Conservation (phyloP, 1,139 yeast genomes). For the Nakaseomyces nivariensis region DNA sequence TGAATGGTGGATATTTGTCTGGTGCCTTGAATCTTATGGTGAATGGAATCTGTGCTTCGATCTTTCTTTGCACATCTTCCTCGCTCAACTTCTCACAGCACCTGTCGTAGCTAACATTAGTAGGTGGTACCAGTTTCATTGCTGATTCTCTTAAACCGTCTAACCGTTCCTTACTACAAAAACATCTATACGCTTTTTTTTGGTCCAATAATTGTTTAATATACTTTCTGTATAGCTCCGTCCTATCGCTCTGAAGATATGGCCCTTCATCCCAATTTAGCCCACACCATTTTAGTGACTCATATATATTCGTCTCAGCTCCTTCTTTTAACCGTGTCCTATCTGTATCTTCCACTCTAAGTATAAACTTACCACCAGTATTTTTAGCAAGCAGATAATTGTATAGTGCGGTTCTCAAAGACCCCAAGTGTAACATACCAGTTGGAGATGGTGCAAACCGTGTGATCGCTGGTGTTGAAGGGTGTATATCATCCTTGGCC, state of each 20-base stretch:
- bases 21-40: slow-evolving; percentile 65
- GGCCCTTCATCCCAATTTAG: slow-evolving; percentile 80
- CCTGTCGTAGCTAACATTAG: slow-evolving; percentile 86
- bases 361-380: slow-evolving; percentile 70
- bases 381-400: slow-evolving; percentile 73
- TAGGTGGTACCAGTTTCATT: slow-evolving; percentile 66
- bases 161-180: slow-evolving; percentile 75
- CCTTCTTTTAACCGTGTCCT: slow-evolving; percentile 64
- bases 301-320: slow-evolving; percentile 75
- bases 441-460: slow-evolving; percentile 99
- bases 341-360: slow-evolving; percentile 90
- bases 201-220: slow-evolving; percentile 45
- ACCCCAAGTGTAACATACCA: slow-evolving; percentile 84
- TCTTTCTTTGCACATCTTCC: slow-evolving; percentile 34
- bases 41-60: slow-evolving; percentile 32
- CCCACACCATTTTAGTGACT: slow-evolving; percentile 70
- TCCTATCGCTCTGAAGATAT: slow-evolving; percentile 70
- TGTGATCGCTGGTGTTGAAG: slow-evolving; percentile 61
- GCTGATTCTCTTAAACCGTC: slow-evolving; percentile 63
- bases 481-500: slow-evolving; percentile 31
- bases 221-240: slow-evolving; percentile 50
- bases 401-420: slow-evolving; percentile 84
- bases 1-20: slow-evolving; percentile 50
- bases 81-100: slow-evolving; percentile 45
- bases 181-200: slow-evolving; percentile 79